Evolutionary conservation across 331 rosid genomes (phyloP), one percentile per base, ranked within the genome.

Genomic region (Arachis monticola): DNA sequence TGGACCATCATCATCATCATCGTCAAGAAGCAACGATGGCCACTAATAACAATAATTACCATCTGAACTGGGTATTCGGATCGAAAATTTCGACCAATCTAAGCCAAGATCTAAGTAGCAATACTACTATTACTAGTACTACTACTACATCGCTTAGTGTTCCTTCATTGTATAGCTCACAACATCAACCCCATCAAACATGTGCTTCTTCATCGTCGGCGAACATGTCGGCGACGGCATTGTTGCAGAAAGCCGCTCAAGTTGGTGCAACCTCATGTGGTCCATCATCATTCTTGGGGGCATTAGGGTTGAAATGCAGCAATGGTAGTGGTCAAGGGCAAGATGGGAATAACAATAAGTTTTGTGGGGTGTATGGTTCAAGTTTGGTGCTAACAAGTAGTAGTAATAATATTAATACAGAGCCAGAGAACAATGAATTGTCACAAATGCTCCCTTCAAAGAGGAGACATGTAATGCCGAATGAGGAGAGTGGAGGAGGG

Each of bases 141-240:
- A 27, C 30, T 27, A 27, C 30, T 27, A 59, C 87, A 38, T 72
- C 90, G 41, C 77, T 84, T 22, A 85, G 84, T 69, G 96, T 83
- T 79, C 89, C 88, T 80, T 89, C 92, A 12, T 70, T 89, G 77
- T 91, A 87, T 73, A 84, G 87, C 72, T 74, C 82, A 42, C 87
- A 89, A 73, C 84, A 85, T 14, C 87, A 85, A 40, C 2, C 81
- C 3, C 82, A 72, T 9, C 81, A 77, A 60, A 67, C 89, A 67
- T 70, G 41, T 38, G 41, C 73, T 5, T 78, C 67, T 10, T 72
- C 83, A 10, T 78, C 71, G 8, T 72, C 83, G 14, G 83, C 88
- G 2, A 87, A 83, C 80, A 87, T 90, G 94, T 93, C 98, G 13
- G 98, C 98, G 13, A 93, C 98, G 0, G 98, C 98, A 63, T 83